These are phyloP conservation scores for Nannochloropsis gaditana DNA, from an alignment of 108 stramenopile species.

Conservation along the genomic window DNA sequence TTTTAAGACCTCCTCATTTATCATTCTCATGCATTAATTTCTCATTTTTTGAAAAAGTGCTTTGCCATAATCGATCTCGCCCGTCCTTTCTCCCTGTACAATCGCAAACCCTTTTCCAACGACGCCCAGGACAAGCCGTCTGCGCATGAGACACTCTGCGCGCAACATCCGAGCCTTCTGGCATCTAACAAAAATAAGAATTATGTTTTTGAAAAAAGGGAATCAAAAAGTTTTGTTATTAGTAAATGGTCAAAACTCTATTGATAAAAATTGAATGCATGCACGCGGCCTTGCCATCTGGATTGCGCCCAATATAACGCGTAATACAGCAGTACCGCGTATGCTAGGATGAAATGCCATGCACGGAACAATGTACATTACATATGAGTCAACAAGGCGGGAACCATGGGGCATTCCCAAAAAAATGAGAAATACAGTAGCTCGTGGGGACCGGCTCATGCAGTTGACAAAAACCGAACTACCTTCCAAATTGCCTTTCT, in stretches of 20 bases:
- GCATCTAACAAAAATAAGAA: not conserved
- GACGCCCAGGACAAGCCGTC: not conserved
- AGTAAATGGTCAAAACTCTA: too few species aligned
- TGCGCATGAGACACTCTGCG: not conserved
- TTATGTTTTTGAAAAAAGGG: too few species aligned
- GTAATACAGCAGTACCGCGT: too few species aligned
- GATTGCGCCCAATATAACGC: too few species aligned
- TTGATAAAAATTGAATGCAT: too few species aligned
- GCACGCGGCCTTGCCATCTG: too few species aligned
- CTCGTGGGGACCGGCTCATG: not conserved
- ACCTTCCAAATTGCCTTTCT: constrained; percentile 8
- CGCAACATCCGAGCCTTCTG: not conserved
- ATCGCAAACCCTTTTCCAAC: not conserved
- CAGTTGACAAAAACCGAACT: not conserved
- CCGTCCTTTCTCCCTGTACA: not conserved
- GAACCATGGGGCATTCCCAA: not conserved
- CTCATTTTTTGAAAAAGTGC: not conserved
- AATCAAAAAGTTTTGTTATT: too few species aligned
- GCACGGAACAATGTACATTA: too few species aligned
- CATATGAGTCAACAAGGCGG: not conserved
- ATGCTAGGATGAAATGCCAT: too few species aligned
- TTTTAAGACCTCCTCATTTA: too few species aligned
- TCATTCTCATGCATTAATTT: too few species aligned
- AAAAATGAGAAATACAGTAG: not conserved
- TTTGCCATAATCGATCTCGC: not conserved